A percentile compares a stretch with the other conserved stretches of the same genome.
These are phyloP conservation scores for Sphaerobolus stellatus DNA, from an alignment of 1,284 basidiomycete species.

Conservation along the genomic window DNA sequence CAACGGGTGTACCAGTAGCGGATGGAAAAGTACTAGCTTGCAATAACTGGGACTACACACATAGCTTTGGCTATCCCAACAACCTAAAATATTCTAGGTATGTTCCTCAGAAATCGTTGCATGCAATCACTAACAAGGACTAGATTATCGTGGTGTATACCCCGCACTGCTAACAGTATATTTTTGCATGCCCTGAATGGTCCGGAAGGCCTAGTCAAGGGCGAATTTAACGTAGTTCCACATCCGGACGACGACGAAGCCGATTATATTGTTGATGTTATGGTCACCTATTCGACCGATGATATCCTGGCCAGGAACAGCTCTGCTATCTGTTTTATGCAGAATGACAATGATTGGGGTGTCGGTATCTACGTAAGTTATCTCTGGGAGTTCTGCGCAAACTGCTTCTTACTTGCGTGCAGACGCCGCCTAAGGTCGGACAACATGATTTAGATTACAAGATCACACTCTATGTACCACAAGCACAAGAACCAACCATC, in stretches of 20 bases:
- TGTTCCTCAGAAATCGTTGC: background rate
- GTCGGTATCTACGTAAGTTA: conserved; percentile 10
- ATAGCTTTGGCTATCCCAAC: conserved; percentile 9
- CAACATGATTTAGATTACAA: conserved; percentile 7
- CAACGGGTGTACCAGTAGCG: conserved; percentile 1
- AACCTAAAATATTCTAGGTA: conserved; percentile 7
- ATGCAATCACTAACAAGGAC: background rate
- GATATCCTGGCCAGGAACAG: conserved; percentile 1
- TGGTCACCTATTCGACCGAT: conserved; percentile 1
- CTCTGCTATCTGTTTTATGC: conserved; percentile 12
- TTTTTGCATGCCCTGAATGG: conserved; percentile 8
- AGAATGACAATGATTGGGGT: conserved; percentile 4
- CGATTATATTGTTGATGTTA: conserved; percentile 7
- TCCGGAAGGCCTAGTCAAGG: background rate
- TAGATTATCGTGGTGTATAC: conserved; percentile 11
- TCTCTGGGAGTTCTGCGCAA: background rate
- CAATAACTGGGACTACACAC: conserved; percentile 8
- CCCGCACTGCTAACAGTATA: conserved; percentile 5
- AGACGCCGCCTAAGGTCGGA: conserved; percentile 5
- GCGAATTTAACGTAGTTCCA: conserved; percentile 6
- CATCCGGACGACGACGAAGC: conserved; percentile 4
- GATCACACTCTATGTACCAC: conserved; percentile 9
- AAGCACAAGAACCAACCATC: background rate
- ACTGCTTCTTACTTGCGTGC: background rate
- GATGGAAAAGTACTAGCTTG: conserved; percentile 7